These are phyloP conservation scores for Digitaria exilis DNA, from an alignment of 202 grass and related monocot species.

Conservation along the genomic window DNA sequence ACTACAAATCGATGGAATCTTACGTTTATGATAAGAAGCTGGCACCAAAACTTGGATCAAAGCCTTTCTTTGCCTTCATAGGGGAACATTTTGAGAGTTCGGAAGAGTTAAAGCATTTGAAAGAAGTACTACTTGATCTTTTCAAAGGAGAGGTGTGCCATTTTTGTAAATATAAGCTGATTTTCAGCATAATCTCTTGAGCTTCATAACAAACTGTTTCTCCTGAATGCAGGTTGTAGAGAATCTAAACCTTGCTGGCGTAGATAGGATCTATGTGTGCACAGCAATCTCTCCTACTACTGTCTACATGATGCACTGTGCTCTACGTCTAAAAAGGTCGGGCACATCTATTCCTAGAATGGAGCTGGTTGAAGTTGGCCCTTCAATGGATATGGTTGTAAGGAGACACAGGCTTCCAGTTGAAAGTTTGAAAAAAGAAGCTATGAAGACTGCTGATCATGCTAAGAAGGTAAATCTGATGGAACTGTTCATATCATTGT, in stretches of 20 bases:
- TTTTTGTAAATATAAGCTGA: not conserved
- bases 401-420: constrained; percentile 60
- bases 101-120: constrained; percentile 84
- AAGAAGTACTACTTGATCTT: constrained; percentile 90
- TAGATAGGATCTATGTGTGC: constrained; percentile 82
- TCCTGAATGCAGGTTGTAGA: constrained; percentile 72
- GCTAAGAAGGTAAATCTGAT: constrained; percentile 66
- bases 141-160: constrained; percentile 84
- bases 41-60: constrained; percentile 75
- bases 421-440: constrained; percentile 79
- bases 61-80: constrained; percentile 91
- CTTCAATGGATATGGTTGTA: constrained; percentile 84
- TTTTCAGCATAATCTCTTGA: constrained; percentile 1
- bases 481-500: not conserved
- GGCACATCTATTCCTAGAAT: constrained; percentile 87
- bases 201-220: constrained; percentile 11
- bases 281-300: constrained; percentile 73
- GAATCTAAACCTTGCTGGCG: constrained; percentile 82
- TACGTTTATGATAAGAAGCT: constrained; percentile 87
- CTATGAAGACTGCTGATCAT: constrained; percentile 67
- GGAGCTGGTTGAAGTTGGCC: constrained; percentile 94
- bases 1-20: constrained; percentile 72
- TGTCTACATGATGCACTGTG: constrained; percentile 86
- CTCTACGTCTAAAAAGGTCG: constrained; percentile 78
- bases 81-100: constrained; percentile 84